phyloP scores from a whole-genome alignment of 192 early-diverging fungal genomes.

The Spizellomyces sp. region DNA sequence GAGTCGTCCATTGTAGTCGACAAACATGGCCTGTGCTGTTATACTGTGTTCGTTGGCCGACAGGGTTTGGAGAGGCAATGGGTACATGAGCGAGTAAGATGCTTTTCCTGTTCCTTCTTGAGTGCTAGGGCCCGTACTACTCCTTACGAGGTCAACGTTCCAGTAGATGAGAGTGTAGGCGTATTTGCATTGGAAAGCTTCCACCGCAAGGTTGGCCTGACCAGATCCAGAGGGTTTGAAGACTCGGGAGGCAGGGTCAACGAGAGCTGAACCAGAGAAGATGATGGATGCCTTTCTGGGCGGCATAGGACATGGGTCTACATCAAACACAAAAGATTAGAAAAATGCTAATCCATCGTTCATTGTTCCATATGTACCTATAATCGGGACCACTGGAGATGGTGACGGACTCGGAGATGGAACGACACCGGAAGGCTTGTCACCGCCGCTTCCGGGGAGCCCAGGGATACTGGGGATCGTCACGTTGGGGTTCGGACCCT shows the following conservation, averaged over 20 bases:
- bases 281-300: background rate
- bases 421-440: too few relatives aligned
- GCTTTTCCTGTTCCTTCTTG: background rate
- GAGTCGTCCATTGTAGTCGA: background rate
- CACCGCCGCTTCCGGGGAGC: too few relatives aligned
- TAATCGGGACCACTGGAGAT: too few relatives aligned
- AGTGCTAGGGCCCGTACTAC: background rate
- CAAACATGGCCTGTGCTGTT: background rate
- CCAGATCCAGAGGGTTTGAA: background rate
- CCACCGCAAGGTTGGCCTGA: background rate
- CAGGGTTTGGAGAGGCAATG: background rate
- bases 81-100: background rate
- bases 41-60: too few relatives aligned
- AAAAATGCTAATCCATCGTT: too few relatives aligned
- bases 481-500: too few relatives aligned
- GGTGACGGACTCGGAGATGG: too few relatives aligned
- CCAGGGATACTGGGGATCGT: too few relatives aligned
- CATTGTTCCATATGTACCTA: too few relatives aligned
- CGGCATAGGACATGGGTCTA: background rate
- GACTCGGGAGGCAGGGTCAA: background rate
- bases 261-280: conserved; percentile 2
- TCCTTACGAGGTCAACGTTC: background rate
- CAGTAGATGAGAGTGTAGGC: background rate
- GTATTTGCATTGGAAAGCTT: background rate
- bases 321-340: background rate